These are phyloP conservation scores for Botrytis squamosa DNA, from an alignment of 2,329 filamentous ascomycete species.

Conservation along the genomic window DNA sequence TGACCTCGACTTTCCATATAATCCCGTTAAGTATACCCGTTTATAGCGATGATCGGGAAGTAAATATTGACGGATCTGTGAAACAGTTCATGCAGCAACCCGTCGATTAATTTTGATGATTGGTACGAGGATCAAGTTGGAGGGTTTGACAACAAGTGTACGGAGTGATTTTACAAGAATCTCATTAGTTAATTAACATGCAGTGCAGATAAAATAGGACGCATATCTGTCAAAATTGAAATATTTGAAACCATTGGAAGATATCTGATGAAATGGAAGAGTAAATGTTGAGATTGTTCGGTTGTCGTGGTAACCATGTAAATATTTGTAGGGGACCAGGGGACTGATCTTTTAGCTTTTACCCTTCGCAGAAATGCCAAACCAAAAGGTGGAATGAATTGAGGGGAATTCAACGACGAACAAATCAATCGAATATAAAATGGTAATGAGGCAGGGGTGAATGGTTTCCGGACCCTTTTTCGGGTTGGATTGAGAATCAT, in stretches of 20 bases:
- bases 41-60: conserved; percentile 14
- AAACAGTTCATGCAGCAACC: conserved; percentile 35
- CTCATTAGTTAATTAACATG: not conserved
- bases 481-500: not conserved
- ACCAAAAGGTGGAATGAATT: conserved; percentile 1
- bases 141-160: not conserved
- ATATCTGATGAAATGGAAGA: not conserved
- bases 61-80: conserved; percentile 29
- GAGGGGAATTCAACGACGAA: not conserved
- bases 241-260: not conserved
- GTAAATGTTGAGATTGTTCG: not conserved
- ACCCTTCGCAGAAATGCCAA: not conserved
- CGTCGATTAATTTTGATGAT: conserved; percentile 20
- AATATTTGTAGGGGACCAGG: not conserved
- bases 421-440: not conserved
- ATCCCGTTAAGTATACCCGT: not conserved
- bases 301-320: conserved; percentile 14
- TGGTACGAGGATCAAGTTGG: conserved; percentile 12
- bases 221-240: not conserved
- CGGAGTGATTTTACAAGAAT: not conserved
- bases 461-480: not conserved
- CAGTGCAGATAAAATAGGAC: not conserved
- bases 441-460: not conserved
- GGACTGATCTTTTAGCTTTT: not conserved
- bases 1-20: not conserved